Base-by-base conservation (phyloP, 257 asterid species). In the Ballota nigra region DNA sequence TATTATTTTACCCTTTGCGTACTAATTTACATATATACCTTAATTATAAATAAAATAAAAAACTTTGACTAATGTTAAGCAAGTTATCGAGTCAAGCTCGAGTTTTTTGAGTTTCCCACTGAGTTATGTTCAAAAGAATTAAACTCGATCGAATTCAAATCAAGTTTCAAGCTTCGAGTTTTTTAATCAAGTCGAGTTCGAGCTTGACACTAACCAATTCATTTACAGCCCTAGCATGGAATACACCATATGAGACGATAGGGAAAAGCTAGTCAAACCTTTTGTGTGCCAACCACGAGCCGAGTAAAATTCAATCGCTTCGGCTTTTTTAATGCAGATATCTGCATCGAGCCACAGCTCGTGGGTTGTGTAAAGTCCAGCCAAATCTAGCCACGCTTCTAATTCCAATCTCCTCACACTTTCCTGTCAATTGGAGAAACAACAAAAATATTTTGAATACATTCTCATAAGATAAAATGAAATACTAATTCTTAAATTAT, bases 371-470 rank as follows among this genome's bases (percentile, higher is more conserved):
- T 92, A 92, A 49, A 92, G 85, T 55, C 83, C 84, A 22, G 98
- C 96, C 79, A 92, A 87, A 84, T 92, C 98, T 38, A 88, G 74
- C 98, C 98, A 92, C 45, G 93, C 85, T 83, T 90, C 96, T 24
- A 73, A 65, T 72, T 86, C 95, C 78, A 92, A 77, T 55, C 64
- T 72, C 73, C 78, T 83, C 55, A 70, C 81, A 1, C 68, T 75
- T 40, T 55, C 72, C 96, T 85, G 85, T 63, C 71, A 60, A 65
- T 40, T 59, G 43, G 18, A 65, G 59, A 73, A 68, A 68, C 33
- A 68, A 24, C 9, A 19, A 15, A 23, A 38, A 40, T 1, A 72
- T 52, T 43, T 28, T n/a, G 8, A 43, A 52, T 34, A 15, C 3
- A 59, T 33, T 6, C 29, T 56, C 61, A 23, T 40, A 41, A 7